Conservation (phyloP, 768 basidiomycete species). For the Rhizopogon sp. region DNA sequence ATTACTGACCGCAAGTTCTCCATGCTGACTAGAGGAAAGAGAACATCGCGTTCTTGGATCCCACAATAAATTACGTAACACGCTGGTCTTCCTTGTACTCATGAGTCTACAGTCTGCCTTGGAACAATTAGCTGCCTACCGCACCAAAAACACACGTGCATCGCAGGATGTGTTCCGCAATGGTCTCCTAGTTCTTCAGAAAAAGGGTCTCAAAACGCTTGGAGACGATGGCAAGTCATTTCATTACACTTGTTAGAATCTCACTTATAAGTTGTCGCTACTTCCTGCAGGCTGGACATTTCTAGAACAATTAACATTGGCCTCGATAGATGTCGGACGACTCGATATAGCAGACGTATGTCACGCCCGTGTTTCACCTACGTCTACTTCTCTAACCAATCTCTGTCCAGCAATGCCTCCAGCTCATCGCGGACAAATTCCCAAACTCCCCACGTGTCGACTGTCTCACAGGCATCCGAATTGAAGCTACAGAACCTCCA, state of each 20-base stretch:
- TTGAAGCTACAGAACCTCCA: slow-evolving; percentile 62
- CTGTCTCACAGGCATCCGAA: slow-evolving; percentile 69
- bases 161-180: slow-evolving; percentile 58
- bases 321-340: slow-evolving; percentile 72
- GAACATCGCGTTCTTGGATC: no score
- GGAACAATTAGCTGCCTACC: slow-evolving; percentile 49
- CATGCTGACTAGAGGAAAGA: no score
- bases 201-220: slow-evolving; percentile 36
- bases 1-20: no score
- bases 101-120: slow-evolving; percentile 48
- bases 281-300: slow-evolving; percentile 62
- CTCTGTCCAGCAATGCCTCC: slow-evolving; percentile 33
- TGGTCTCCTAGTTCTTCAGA: slow-evolving; percentile 46
- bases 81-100: slow-evolving; percentile 2
- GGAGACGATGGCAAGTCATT: slow-evolving; percentile 51
- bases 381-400: slow-evolving; percentile 4
- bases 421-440: slow-evolving; percentile 60
- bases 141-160: slow-evolving; percentile 42
- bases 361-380: slow-evolving; percentile 6
- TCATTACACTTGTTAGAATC: neutral
- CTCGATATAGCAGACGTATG: slow-evolving; percentile 72
- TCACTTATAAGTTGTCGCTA: neutral
- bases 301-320: slow-evolving; percentile 74
- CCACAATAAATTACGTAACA: neutral
- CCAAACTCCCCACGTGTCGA: slow-evolving; percentile 77